Percentiles rank a stretch among this genome's conserved stretches.
These are phyloP conservation scores for Coemansia interrupta DNA, from an alignment of 192 early-diverging fungal genomes.

Conservation along the genomic window DNA sequence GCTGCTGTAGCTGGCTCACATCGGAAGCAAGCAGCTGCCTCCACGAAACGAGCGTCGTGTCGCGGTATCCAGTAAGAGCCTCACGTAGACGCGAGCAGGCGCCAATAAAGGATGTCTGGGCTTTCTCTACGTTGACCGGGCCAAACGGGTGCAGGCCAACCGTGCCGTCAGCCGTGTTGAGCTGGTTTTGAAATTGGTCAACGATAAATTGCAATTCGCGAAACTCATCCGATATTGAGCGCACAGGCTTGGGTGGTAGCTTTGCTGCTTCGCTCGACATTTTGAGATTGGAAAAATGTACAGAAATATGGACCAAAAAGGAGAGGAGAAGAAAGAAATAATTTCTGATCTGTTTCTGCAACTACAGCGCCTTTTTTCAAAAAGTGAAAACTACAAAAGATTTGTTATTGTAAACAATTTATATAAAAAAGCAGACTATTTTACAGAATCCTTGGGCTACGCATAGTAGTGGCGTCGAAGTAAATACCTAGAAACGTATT, in stretches of 20 bases:
- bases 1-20: not conserved
- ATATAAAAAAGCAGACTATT: not conserved
- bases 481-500: not conserved
- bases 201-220: slow-evolving; percentile 33
- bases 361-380: too few species aligned
- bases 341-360: too few species aligned
- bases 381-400: too few species aligned
- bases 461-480: too few species aligned
- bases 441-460: too few species aligned
- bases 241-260: slow-evolving; percentile 18
- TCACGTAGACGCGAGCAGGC: slow-evolving; percentile 31
- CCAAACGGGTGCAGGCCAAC: slow-evolving; percentile 43
- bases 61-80: slow-evolving; percentile 27
- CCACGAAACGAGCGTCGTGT: slow-evolving; percentile 42
- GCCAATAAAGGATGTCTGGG: slow-evolving; percentile 20
- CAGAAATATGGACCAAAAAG: not conserved
- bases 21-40: slow-evolving; percentile 10
- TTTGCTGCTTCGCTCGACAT: slow-evolving; percentile 7
- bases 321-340: slow-evolving; percentile 1
- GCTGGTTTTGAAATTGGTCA: slow-evolving; percentile 33
- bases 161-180: slow-evolving; percentile 26
- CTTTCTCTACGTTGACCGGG: slow-evolving; percentile 31
- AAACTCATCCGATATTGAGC: slow-evolving; percentile 45
- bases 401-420: too few species aligned
- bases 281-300: not conserved